Evolutionary conservation across 805 yeast species (phyloP).

Genomic region (Maudiozyma bulderi): DNA sequence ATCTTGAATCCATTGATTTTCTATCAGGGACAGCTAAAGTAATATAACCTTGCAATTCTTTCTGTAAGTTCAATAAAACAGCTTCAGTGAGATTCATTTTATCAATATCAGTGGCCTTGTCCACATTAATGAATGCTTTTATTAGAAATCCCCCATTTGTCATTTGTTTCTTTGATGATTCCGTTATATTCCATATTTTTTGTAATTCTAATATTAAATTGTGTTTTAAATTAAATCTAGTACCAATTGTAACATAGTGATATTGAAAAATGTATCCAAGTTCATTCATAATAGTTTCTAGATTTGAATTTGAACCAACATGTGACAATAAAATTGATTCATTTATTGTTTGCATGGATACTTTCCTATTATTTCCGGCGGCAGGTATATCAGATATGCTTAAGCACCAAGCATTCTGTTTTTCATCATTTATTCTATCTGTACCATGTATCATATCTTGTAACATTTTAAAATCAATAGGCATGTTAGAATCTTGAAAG

Average conservation of each 20-base stretch:
- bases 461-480: conserved; percentile 7
- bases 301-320: conserved; percentile 26
- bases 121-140: conserved; percentile 61
- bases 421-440: not conserved
- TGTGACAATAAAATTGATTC: conserved; percentile 35
- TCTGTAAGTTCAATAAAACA: conserved; percentile 52
- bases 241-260: conserved; percentile 22
- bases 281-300: conserved; percentile 39
- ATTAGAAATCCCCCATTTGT: conserved; percentile 49
- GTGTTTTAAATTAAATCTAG: conserved; percentile 20
- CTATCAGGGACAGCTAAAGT: conserved; percentile 69
- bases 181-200: conserved; percentile 24
- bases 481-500: conserved; percentile 8
- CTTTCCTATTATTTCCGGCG: conserved; percentile 54
- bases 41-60: conserved; percentile 57
- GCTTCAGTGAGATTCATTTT: conserved; percentile 55
- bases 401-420: conserved; percentile 41
- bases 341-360: conserved; percentile 55
- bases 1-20: conserved; percentile 68
- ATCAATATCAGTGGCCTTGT: conserved; percentile 66
- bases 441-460: conserved; percentile 1
- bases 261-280: conserved; percentile 62
- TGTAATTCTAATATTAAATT: conserved; percentile 23
- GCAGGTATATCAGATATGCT: conserved; percentile 66
- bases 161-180: conserved; percentile 35